A percentile compares a stretch with the other conserved stretches of the same genome.
phyloP scores from a whole-genome alignment of 139 green algal species.

The Chlorella sp. region DNA sequence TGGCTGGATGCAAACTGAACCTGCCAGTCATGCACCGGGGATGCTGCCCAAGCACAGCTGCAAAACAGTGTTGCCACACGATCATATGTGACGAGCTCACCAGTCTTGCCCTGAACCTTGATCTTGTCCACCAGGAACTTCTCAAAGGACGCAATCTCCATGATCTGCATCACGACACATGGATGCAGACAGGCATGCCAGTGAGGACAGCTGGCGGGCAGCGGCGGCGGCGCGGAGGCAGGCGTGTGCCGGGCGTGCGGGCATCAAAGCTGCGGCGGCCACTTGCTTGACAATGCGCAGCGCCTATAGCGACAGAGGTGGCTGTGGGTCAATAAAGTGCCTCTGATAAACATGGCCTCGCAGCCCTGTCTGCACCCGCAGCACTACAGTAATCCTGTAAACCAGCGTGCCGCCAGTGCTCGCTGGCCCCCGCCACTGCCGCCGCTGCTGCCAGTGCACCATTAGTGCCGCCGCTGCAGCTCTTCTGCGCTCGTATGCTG shows the following conservation, averaged over 20 bases:
- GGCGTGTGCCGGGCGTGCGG: too few species aligned
- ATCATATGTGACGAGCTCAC: slow-evolving; percentile 48
- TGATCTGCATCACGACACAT: slow-evolving; percentile 64
- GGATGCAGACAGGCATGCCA: not conserved
- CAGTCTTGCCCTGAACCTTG: slow-evolving; percentile 94
- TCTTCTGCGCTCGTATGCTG: not conserved
- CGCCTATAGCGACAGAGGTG: too few species aligned
- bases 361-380: not conserved
- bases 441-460: not conserved
- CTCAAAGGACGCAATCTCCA: slow-evolving; percentile 96
- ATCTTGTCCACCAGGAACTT: slow-evolving; percentile 98
- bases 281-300: too few species aligned
- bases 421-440: not conserved
- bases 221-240: not conserved
- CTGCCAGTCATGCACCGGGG: not conserved
- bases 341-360: too few species aligned
- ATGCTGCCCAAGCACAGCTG: not conserved
- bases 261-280: too few species aligned
- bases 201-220: not conserved
- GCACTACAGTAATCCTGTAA: not conserved
- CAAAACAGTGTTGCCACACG: too few species aligned
- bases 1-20: too few species aligned
- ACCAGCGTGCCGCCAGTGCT: not conserved
- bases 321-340: too few species aligned
- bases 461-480: not conserved